Evolutionary conservation across 805 yeast species (phyloP).

Genomic region (Candida lessepsii): DNA sequence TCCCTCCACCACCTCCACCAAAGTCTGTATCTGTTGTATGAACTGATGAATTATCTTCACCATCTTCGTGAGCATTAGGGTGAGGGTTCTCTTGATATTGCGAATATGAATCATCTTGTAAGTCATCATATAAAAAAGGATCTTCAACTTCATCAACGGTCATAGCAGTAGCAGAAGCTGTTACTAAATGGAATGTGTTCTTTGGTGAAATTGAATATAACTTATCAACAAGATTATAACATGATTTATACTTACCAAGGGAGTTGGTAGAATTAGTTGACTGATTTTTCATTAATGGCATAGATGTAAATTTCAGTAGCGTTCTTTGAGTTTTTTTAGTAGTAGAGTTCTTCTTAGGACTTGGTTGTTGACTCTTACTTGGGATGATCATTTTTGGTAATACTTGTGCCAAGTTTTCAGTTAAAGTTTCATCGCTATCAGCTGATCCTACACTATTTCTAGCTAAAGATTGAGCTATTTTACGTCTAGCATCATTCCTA

Average conservation of each 20-base stretch:
- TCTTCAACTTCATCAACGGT: conserved; percentile 11
- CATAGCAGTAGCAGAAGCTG: conserved; percentile 25
- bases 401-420: too few relatives aligned
- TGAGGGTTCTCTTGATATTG: too few relatives aligned
- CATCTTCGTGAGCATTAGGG: not conserved
- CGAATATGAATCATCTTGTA: not conserved
- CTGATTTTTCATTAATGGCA: conserved; percentile 5
- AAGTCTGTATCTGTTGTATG: conserved; percentile 15
- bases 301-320: not conserved
- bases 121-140: conserved; percentile 2
- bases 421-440: conserved; percentile 7
- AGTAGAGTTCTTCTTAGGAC: not conserved
- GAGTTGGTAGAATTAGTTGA: not conserved
- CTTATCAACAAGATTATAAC: conserved; percentile 31
- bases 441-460: conserved; percentile 6
- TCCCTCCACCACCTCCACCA: conserved; percentile 30
- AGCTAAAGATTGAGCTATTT: conserved; percentile 9
- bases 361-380: not conserved
- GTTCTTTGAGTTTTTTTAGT: not conserved
- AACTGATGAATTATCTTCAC: conserved; percentile 10
- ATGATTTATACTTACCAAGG: conserved; percentile 19
- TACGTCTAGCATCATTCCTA: conserved; percentile 9
- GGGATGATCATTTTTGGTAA: conserved; percentile 12
- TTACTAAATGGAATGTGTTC: conserved; percentile 35
- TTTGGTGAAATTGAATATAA: conserved; percentile 41